Evolutionary conservation across 495 filamentous ascomycete genomes (phyloP).

Genomic region (Penicillium steckii): DNA sequence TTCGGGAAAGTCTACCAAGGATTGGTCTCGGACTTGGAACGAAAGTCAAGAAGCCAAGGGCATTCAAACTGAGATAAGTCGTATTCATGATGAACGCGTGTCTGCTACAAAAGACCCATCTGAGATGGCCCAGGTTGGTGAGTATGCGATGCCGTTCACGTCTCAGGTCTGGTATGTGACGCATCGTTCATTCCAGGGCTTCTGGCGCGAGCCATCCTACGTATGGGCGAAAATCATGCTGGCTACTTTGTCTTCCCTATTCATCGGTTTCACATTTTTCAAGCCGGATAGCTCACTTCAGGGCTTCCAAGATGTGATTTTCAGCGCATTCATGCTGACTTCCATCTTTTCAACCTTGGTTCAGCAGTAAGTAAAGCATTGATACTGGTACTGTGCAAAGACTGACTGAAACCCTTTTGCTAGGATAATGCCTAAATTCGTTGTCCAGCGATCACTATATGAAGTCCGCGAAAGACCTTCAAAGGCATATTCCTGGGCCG

Average conservation of each 20-base stretch:
- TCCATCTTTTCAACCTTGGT: conserved; percentile 74
- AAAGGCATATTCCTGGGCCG: conserved; percentile 71
- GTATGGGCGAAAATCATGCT: conserved; percentile 54
- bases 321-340: conserved; percentile 79
- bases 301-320: conserved; percentile 82
- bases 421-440: conserved; percentile 72
- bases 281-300: conserved; percentile 65
- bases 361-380: conserved; percentile 33
- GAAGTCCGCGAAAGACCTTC: conserved; percentile 66
- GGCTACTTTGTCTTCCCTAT: conserved; percentile 54
- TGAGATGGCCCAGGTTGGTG: conserved; percentile 21
- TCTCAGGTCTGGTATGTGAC: conserved; percentile 51
- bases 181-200: conserved; percentile 48
- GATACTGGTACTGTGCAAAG: too few species aligned
- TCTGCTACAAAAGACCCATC: conserved; percentile 14
- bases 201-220: conserved; percentile 60
- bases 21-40: conserved; percentile 79
- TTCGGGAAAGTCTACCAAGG: conserved; percentile 68
- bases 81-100: conserved; percentile 54
- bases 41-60: conserved; percentile 63
- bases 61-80: conserved; percentile 63
- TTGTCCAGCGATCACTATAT: conserved; percentile 64
- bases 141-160: conserved; percentile 54
- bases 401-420: neutral
- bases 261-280: conserved; percentile 90